Percentiles rank a stretch among this genome's conserved stretches.
Conservation (phyloP, 176 grass and related monocot genomes). For the Melocanna baccifera region DNA sequence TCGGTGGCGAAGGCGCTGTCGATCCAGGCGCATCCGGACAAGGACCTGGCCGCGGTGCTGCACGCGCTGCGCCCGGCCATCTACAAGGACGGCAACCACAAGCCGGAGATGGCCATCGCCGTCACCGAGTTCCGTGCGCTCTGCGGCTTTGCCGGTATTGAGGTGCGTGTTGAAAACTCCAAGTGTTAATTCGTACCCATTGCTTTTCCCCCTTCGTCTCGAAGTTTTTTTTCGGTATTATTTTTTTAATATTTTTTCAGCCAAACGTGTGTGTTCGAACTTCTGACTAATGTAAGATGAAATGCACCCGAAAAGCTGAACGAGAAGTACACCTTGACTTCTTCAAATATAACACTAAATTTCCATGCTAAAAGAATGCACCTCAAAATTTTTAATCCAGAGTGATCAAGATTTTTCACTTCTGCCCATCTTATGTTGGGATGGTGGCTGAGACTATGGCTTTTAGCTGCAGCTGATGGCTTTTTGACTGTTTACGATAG, state of each 20-base stretch:
- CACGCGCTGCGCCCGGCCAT: constrained; percentile 60
- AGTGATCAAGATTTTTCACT: background rate
- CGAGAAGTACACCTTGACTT: background rate
- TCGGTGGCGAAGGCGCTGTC: constrained; percentile 93
- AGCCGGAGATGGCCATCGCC: constrained; percentile 96
- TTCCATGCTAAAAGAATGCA: background rate
- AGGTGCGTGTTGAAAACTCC: constrained; percentile 47
- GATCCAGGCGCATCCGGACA: constrained; percentile 97
- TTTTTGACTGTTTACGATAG: too few relatives aligned
- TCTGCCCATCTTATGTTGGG: background rate
- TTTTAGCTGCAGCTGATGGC: too few relatives aligned
- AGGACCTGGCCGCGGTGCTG: constrained; percentile 66
- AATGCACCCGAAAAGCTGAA: background rate
- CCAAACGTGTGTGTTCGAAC: background rate
- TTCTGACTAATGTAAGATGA: background rate
- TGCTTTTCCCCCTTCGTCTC: too few relatives aligned
- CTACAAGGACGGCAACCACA: constrained; percentile 87
- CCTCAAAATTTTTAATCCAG: background rate
- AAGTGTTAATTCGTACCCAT: background rate
- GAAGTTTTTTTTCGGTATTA: background rate
- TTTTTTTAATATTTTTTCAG: background rate
- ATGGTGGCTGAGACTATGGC: background rate
- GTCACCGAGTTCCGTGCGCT: constrained; percentile 86
- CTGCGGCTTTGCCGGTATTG: constrained; percentile 69
- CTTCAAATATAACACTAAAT: background rate